A percentile compares a stretch with the other conserved stretches of the same genome.
These are phyloP conservation scores for Daucus carota DNA, from an alignment of 129 eudicot genomes.

Conservation along the genomic window DH1_v3.0 NC_030389.2:42302501-42303000, in stretches of 20 bases:
- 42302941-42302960: slow-evolving; percentile 62
- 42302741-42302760: slow-evolving; percentile 17
- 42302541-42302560: neutral
- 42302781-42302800: slow-evolving; percentile 81
- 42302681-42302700: neutral
- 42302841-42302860: slow-evolving; percentile 48
- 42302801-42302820: slow-evolving; percentile 98
- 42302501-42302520: neutral
- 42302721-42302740: slow-evolving; percentile 24
- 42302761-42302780: slow-evolving; percentile 90
- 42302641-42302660: neutral
- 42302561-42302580: neutral
- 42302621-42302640: neutral
- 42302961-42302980: slow-evolving; percentile 41
- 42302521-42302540: neutral
- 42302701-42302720: neutral
- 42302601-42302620: neutral
- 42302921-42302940: neutral
- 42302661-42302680: neutral
- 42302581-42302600: neutral
- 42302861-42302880: slow-evolving; percentile 82
- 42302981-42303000: slow-evolving; percentile 2
- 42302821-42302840: slow-evolving; percentile 64
- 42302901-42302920: slow-evolving; percentile 17
- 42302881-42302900: slow-evolving; percentile 85